Conservation (phyloP, 2,329 filamentous ascomycete species). For the Proliferodiscus dingleyae region DNA sequence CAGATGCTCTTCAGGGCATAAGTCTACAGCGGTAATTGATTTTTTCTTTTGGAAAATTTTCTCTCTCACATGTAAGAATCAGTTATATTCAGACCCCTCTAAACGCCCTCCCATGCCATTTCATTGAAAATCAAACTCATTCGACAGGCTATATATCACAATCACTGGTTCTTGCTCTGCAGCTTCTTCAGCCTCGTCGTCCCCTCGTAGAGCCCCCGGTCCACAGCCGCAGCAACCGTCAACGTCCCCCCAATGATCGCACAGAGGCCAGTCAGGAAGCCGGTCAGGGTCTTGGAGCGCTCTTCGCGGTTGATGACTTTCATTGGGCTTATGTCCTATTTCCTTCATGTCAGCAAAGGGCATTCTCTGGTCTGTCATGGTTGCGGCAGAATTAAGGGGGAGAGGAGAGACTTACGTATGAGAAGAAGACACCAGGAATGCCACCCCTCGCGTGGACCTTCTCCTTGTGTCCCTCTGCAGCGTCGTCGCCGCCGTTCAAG, state of each 20-base stretch:
- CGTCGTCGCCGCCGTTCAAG: slow-evolving; percentile 75
- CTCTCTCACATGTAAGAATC: no score
- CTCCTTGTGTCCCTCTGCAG: slow-evolving; percentile 85
- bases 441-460: slow-evolving; percentile 83
- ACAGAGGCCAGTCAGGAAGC: slow-evolving; percentile 90
- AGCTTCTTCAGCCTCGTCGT: slow-evolving; percentile 81
- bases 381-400: no score
- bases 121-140: background rate
- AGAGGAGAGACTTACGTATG: slow-evolving; percentile 64
- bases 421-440: slow-evolving; percentile 97
- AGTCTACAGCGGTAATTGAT: no score
- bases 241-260: slow-evolving; percentile 92
- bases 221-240: slow-evolving; percentile 90
- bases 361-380: no score
- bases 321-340: slow-evolving; percentile 95
- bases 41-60: no score
- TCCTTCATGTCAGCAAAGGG: slow-evolving; percentile 19
- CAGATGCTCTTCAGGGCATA: no score
- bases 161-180: slow-evolving; percentile 51
- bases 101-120: slow-evolving; percentile 24
- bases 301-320: slow-evolving; percentile 98
- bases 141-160: slow-evolving; percentile 5
- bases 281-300: slow-evolving; percentile 80
- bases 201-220: slow-evolving; percentile 88
- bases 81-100: slow-evolving; percentile 18